These are phyloP conservation scores for Yarrowia sp. DNA, from an alignment of 805 yeast species.

Conservation along the genomic window DNA sequence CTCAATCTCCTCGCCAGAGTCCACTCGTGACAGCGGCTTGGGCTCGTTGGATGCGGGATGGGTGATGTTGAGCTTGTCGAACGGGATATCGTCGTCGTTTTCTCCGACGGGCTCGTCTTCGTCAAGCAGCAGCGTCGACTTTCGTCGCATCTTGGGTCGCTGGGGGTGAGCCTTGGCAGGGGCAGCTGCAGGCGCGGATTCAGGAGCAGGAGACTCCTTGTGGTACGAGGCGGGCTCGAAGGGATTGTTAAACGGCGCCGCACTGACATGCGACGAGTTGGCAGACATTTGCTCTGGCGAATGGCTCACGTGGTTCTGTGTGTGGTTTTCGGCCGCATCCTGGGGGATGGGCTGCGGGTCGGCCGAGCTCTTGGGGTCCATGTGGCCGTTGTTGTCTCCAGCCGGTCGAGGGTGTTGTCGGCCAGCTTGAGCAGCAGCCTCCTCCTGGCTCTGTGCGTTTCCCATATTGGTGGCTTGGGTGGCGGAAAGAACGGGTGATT, in stretches of 20 bases:
- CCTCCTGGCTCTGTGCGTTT: slow-evolving; percentile 38
- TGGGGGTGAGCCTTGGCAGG: not conserved
- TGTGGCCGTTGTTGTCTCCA: not conserved
- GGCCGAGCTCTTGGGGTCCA: not conserved
- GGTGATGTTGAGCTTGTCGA: slow-evolving; percentile 57
- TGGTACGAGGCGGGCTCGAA: slow-evolving; percentile 36
- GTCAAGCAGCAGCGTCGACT: slow-evolving; percentile 75
- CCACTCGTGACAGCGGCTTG: slow-evolving; percentile 48
- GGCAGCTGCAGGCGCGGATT: not conserved
- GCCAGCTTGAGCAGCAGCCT: not conserved
- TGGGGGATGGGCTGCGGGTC: slow-evolving; percentile 21
- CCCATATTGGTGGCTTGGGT: slow-evolving; percentile 15
- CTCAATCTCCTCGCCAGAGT: slow-evolving; percentile 50
- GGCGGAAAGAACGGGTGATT: not conserved
- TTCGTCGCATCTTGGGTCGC: slow-evolving; percentile 55
- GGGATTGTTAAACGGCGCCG: slow-evolving; percentile 30
- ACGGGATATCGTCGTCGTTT: slow-evolving; percentile 53
- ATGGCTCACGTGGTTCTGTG: slow-evolving; percentile 25
- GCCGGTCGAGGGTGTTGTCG: not conserved
- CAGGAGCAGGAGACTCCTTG: slow-evolving; percentile 30
- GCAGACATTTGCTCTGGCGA: slow-evolving; percentile 33
- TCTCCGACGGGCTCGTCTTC: slow-evolving; percentile 56
- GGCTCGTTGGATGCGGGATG: slow-evolving; percentile 41
- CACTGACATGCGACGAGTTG: slow-evolving; percentile 24
- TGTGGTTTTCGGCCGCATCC: not conserved